Percentiles rank a stretch among this genome's conserved stretches.
Conservation (phyloP, 164 flowering plant genomes). For the Taxillus chinensis region DNA sequence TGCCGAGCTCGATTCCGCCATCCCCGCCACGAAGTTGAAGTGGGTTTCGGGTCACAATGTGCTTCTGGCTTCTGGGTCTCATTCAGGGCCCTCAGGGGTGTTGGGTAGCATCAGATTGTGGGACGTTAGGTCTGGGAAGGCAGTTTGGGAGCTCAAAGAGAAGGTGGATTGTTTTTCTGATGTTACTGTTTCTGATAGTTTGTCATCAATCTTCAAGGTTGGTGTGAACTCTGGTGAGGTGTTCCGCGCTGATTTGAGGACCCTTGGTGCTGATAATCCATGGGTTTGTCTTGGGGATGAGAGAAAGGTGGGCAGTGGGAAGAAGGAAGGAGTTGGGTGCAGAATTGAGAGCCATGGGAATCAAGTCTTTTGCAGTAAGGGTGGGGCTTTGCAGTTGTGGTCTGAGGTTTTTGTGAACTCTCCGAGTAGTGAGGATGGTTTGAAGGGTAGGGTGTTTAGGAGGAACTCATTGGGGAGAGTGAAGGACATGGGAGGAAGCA, state of each 20-base stretch:
- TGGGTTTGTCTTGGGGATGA: slow-evolving; percentile 70
- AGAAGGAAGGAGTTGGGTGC: slow-evolving; percentile 71
- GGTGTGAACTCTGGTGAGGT: slow-evolving; percentile 86
- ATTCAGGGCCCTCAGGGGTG: slow-evolving; percentile 81
- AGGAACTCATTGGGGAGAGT: slow-evolving; percentile 65
- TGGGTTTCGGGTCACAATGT: slow-evolving; percentile 55
- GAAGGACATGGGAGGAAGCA: slow-evolving; percentile 46
- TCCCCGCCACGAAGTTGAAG: slow-evolving; percentile 72
- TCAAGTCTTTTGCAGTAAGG: slow-evolving; percentile 70
- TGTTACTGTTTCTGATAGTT: slow-evolving; percentile 48
- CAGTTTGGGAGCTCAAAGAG: slow-evolving; percentile 61
- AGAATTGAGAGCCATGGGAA: slow-evolving; percentile 67
- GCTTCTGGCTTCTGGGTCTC: slow-evolving; percentile 83
- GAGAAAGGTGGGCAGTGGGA: slow-evolving; percentile 38
- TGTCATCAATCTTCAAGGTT: slow-evolving; percentile 57
- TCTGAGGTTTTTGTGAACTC: slow-evolving; percentile 59
- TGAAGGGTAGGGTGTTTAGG: slow-evolving; percentile 53
- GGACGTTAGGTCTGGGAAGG: slow-evolving; percentile 65
- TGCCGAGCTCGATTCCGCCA: slow-evolving; percentile 60
- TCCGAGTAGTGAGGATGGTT: slow-evolving; percentile 20
- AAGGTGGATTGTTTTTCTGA: slow-evolving; percentile 77
- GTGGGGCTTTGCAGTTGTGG: slow-evolving; percentile 77
- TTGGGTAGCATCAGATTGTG: slow-evolving; percentile 60
- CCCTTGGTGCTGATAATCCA: slow-evolving; percentile 30
- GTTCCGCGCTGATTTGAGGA: slow-evolving; percentile 58